phyloP scores from a whole-genome alignment of 768 basidiomycete species.

The Rubroboletus satanas region DNA sequence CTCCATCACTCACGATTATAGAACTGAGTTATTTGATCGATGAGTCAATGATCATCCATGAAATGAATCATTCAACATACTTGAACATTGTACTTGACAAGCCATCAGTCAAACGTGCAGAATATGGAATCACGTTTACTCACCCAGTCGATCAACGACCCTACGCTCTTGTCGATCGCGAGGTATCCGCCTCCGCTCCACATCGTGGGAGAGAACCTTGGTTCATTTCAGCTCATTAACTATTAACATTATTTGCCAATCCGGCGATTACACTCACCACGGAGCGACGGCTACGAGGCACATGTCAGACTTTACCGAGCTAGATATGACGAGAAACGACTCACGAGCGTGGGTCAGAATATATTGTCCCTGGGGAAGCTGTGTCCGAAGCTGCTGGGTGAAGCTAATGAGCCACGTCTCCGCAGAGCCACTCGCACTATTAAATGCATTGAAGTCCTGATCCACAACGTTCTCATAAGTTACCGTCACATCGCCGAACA shows the following conservation, averaged over 20 bases:
- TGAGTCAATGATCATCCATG: no score
- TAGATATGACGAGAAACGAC: not conserved
- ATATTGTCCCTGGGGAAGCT: slow-evolving; percentile 18
- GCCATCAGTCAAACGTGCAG: not conserved
- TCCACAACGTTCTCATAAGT: not conserved
- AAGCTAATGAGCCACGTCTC: slow-evolving; percentile 13
- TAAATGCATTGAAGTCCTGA: slow-evolving; percentile 34
- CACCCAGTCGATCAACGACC: slow-evolving; percentile 47
- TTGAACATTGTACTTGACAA: slow-evolving; percentile 36
- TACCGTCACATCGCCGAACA: not conserved
- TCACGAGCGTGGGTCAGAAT: slow-evolving; percentile 33
- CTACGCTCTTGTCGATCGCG: slow-evolving; percentile 34
- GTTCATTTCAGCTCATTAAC: not conserved
- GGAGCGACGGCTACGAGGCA: not conserved
- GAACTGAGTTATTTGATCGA: slow-evolving; percentile 1
- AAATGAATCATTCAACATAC: slow-evolving; percentile 15
- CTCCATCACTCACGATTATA: slow-evolving; percentile 12
- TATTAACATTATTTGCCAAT: no score
- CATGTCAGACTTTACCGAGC: not conserved
- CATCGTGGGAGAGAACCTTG: slow-evolving; percentile 6
- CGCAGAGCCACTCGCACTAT: slow-evolving; percentile 36
- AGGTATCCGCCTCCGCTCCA: slow-evolving; percentile 37
- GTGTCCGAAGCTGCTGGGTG: slow-evolving; percentile 16
- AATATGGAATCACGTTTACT: not conserved
- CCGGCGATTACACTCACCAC: not conserved